A percentile compares a stretch with the other conserved stretches of the same genome.
phyloP scores from a whole-genome alignment of 2,329 filamentous ascomycete genomes.

The Cytospora paraplurivora region DNA sequence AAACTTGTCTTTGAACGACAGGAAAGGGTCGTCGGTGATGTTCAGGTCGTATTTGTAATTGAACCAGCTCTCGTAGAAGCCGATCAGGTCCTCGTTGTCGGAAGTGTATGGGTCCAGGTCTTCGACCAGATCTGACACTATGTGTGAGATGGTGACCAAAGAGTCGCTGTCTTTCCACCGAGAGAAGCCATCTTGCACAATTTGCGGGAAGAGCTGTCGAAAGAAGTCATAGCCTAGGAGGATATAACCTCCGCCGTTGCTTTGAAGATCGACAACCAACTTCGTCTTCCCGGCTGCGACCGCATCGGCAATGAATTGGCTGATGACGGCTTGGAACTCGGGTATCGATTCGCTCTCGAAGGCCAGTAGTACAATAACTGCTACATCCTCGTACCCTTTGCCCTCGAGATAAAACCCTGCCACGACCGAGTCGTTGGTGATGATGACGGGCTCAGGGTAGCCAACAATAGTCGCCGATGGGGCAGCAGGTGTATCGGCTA shows the following conservation, averaged over 20 bases:
- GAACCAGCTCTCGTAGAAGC: conserved; percentile 52
- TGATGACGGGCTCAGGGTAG: conserved; percentile 38
- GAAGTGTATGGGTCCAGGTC: conserved; percentile 51
- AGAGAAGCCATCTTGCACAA: conserved; percentile 46
- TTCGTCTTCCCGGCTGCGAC: conserved; percentile 56
- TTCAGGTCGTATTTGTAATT: conserved; percentile 55
- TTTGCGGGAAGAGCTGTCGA: conserved; percentile 53
- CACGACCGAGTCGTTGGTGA: conserved; percentile 35
- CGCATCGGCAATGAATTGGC: conserved; percentile 41
- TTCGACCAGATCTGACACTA: conserved; percentile 47
- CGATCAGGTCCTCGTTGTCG: conserved; percentile 37
- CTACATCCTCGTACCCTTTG: conserved; percentile 37
- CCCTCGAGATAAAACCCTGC: conserved; percentile 41
- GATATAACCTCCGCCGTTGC: conserved; percentile 61
- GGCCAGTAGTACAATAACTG: conserved; percentile 37
- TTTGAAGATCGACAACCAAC: conserved; percentile 60
- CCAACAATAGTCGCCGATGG: conserved; percentile 29
- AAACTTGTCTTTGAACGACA: conserved; percentile 50
- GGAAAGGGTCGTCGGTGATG: conserved; percentile 51
- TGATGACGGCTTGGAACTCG: conserved; percentile 41
- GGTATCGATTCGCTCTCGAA: conserved; percentile 33
- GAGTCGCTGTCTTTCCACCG: conserved; percentile 46
- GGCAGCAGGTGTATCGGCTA: conserved; percentile 12
- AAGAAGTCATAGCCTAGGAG: conserved; percentile 65
- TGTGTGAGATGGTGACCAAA: conserved; percentile 48